Percentiles rank a stretch among this genome's conserved stretches.
Conservation (phyloP, 2,329 filamentous ascomycete genomes). For the Diplodia intermedia region DNA sequence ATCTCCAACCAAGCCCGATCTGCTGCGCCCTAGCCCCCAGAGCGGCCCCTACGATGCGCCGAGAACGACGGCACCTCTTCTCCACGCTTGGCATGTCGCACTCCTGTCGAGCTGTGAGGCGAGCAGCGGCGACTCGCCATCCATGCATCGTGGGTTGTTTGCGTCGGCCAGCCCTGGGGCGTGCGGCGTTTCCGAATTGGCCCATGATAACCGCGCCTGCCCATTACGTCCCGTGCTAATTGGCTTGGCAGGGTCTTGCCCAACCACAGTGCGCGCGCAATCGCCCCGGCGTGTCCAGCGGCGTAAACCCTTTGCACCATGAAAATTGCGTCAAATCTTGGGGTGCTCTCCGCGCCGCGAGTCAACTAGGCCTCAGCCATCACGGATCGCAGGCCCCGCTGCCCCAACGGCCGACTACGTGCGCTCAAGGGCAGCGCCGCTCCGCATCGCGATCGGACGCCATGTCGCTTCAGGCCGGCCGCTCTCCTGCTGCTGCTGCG, state of each 20-base stretch:
- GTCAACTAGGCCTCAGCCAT: background rate
- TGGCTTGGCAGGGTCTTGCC: slow-evolving; percentile 28
- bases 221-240: slow-evolving; percentile 23
- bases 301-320: slow-evolving; percentile 18
- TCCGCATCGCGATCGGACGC: slow-evolving; percentile 7
- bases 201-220: slow-evolving; percentile 24
- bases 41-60: slow-evolving; percentile 19
- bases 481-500: background rate
- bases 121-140: background rate
- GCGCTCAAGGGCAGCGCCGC: background rate
- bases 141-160: background rate
- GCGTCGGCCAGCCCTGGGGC: slow-evolving; percentile 12
- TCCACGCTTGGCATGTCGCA: slow-evolving; percentile 15
- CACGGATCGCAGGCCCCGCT: background rate
- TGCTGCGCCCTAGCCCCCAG: slow-evolving; percentile 15
- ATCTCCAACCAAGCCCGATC: slow-evolving; percentile 28
- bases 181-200: slow-evolving; percentile 24
- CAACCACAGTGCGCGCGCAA: slow-evolving; percentile 18
- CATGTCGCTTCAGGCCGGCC: background rate
- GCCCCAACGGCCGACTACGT: background rate
- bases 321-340: slow-evolving; percentile 19
- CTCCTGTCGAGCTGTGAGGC: slow-evolving; percentile 8
- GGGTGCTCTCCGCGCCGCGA: background rate
- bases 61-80: slow-evolving; percentile 20
- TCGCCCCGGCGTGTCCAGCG: slow-evolving; percentile 30